phyloP scores from a whole-genome alignment of 1,139 yeast species.

The Hansenula sp. region DNA sequence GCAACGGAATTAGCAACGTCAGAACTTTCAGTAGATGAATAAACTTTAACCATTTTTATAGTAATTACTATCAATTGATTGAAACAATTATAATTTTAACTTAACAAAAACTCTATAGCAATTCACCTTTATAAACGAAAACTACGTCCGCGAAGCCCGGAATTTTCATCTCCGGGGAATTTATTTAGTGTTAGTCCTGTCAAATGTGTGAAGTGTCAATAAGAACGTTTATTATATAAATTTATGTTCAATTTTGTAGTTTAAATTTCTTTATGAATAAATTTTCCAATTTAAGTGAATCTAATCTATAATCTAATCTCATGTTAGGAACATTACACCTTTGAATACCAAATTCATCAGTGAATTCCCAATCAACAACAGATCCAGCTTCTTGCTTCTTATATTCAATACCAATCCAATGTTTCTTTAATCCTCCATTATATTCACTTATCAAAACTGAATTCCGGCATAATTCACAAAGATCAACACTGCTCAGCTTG shows the following conservation, averaged over 20 bases:
- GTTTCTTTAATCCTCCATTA: slow-evolving; percentile 17
- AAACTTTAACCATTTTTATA: slow-evolving; percentile 36
- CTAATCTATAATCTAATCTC: slow-evolving; percentile 22
- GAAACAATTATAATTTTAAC: no score
- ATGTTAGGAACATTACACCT: slow-evolving; percentile 23
- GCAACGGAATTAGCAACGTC: slow-evolving; percentile 60
- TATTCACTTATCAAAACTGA: slow-evolving; percentile 23
- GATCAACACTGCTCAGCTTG: slow-evolving; percentile 20
- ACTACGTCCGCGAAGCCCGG: neutral
- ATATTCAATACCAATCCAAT: slow-evolving; percentile 24
- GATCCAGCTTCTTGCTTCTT: neutral
- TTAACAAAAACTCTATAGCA: no score
- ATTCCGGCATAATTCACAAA: slow-evolving; percentile 22
- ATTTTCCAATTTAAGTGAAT: slow-evolving; percentile 17
- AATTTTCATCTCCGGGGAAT: neutral
- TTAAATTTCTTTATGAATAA: slow-evolving; percentile 16
- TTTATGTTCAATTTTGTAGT: slow-evolving; percentile 34
- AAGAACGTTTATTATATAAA: neutral
- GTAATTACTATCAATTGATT: neutral
- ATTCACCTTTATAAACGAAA: no score
- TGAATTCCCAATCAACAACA: neutral
- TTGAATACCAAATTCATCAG: slow-evolving; percentile 22
- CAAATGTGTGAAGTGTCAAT: neutral
- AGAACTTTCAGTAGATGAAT: slow-evolving; percentile 48
- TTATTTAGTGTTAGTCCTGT: no score